Evolutionary conservation across 176 grass and related monocot genomes (phyloP), one percentile per base, ranked within the genome.

Genomic region (Aegilops speltoides): DNA sequence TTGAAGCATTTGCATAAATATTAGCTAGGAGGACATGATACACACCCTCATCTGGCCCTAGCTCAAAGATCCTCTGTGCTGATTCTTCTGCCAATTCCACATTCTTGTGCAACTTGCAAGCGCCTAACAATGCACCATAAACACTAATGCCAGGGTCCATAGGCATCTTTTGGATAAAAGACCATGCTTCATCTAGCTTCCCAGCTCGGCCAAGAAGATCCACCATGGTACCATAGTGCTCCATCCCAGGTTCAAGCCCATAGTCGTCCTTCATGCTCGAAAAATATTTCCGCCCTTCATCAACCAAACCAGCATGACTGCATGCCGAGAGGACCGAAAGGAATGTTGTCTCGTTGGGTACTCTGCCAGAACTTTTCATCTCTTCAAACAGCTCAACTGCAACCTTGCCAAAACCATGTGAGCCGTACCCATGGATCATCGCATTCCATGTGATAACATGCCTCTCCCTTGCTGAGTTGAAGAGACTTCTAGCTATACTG

Each of bases 11-110:
- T 19, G 89, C 95, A 85, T 98, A 98, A 24, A 95, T 98, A 37
- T 98, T 98, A 33, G 95, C 91, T 64, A 95, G 90, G 9, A 98
- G 77, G 57, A 93, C 93, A 87, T 95, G 90, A 45, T 90, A 95
- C 19, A 91, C 90, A 5, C 93, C 93, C 41, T 88, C 90, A 40
- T 95, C 76, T 56, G 93, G 90, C 28, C 54, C 79, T 20, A 95
- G 86, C 79, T 95, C 88, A 82, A 95, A 95, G 82, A 95, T 85
- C 48, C 24, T 90, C 48, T 45, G 68, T 7, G 93, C 90, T 20
- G 90, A 85, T 84, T 78, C 80, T 91, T 95, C 86, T 19, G 90
- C 90, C 56, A 95, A 88, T 68, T 84, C 83, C 7, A 95, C 83
- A 64, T 89, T 90, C 82, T 95, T 95, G 77, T 95, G 90, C 67